Percentiles rank a stretch among this genome's conserved stretches.
These are phyloP conservation scores for Leccinum fuscescens DNA, from an alignment of 1,284 basidiomycete species.

Conservation along the genomic window DNA sequence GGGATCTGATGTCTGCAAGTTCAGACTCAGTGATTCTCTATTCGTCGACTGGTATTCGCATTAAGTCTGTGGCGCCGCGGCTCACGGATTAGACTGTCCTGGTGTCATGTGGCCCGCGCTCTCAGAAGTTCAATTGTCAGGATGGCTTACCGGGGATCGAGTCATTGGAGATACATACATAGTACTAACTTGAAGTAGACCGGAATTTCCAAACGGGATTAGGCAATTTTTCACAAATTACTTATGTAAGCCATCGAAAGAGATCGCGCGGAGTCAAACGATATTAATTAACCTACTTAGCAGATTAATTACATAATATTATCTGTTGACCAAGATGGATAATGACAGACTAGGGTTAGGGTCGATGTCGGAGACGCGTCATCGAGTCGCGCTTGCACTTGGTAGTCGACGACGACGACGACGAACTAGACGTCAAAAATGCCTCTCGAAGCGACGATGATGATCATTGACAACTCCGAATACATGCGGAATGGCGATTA, in stretches of 20 bases:
- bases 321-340: neutral
- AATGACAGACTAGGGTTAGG: slow-evolving; percentile 19
- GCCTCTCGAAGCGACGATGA: slow-evolving; percentile 93
- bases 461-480: slow-evolving; percentile 92
- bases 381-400: slow-evolving; percentile 11
- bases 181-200: no score
- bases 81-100: neutral
- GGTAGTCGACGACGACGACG: slow-evolving; percentile 20
- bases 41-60: neutral
- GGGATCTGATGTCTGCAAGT: neutral
- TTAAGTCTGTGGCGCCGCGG: neutral
- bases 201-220: no score
- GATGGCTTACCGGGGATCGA: neutral
- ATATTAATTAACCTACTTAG: no score
- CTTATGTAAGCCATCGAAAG: neutral
- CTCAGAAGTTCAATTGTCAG: neutral
- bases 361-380: slow-evolving; percentile 19
- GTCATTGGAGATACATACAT: neutral
- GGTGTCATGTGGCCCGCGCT: neutral
- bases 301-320: neutral
- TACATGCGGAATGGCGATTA: slow-evolving; percentile 98
- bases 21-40: neutral
- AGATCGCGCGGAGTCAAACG: no score
- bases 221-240: neutral
- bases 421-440: slow-evolving; percentile 47